phyloP scores from a whole-genome alignment of 257 asterid species.

The Jacaranda mimosifolia region DNA sequence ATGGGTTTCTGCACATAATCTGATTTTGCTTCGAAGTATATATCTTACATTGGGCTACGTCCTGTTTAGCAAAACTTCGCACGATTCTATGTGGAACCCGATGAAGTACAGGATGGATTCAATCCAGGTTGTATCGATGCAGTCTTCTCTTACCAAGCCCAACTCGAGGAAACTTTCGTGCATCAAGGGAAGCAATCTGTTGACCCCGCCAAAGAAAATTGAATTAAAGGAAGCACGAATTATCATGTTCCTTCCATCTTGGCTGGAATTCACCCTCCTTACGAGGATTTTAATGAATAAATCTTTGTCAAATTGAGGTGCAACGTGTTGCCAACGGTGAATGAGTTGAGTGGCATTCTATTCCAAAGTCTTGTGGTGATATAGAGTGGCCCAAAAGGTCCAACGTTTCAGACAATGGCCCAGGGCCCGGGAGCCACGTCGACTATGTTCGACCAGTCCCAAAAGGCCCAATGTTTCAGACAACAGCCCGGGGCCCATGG shows the following conservation, averaged over 20 bases:
- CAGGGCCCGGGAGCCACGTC: too few relatives aligned
- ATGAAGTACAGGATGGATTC: background rate
- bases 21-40: slow-evolving; percentile 24
- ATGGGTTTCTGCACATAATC: slow-evolving; percentile 38
- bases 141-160: slow-evolving; percentile 32
- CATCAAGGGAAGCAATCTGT: slow-evolving; percentile 15
- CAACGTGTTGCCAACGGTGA: slow-evolving; percentile 43
- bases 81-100: background rate
- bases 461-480: too few relatives aligned
- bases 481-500: too few relatives aligned
- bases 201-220: slow-evolving; percentile 26
- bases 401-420: too few relatives aligned
- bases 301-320: slow-evolving; percentile 31
- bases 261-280: slow-evolving; percentile 17
- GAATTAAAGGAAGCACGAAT: slow-evolving; percentile 1
- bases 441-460: too few relatives aligned
- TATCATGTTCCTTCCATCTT: slow-evolving; percentile 21
- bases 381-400: too few relatives aligned
- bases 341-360: slow-evolving; percentile 37
- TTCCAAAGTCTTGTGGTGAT: slow-evolving; percentile 25
- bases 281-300: slow-evolving; percentile 30
- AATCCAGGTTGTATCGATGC: slow-evolving; percentile 30
- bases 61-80: slow-evolving; percentile 8
- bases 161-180: slow-evolving; percentile 36
- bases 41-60: background rate